A percentile compares a stretch with the other conserved stretches of the same genome.
phyloP scores from a whole-genome alignment of 2,329 filamentous ascomycete species.

The Claviceps lovelessii region DNA sequence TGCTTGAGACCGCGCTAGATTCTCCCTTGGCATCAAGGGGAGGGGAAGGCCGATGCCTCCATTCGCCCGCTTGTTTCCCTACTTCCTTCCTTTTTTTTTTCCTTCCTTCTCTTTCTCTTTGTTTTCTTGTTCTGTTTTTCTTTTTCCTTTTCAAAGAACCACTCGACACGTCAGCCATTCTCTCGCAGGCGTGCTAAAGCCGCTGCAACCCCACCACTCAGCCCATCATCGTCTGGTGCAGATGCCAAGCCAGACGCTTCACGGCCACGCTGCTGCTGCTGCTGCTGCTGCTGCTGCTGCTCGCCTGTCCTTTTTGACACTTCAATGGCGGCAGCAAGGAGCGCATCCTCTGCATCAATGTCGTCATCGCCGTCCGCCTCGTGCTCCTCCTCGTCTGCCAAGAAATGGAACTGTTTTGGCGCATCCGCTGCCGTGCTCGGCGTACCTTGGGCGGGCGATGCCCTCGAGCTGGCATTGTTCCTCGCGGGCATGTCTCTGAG shows the following conservation, averaged over 20 bases:
- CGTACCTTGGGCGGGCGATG: constrained; percentile 1
- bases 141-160: neutral
- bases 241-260: constrained; percentile 6
- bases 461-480: neutral
- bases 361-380: constrained; percentile 28
- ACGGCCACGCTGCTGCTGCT: constrained; percentile 14
- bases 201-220: constrained; percentile 45
- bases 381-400: constrained; percentile 19
- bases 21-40: too few relatives aligned
- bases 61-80: too few relatives aligned
- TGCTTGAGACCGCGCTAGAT: too few relatives aligned
- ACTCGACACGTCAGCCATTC: constrained; percentile 9
- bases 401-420: constrained; percentile 23
- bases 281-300: constrained; percentile 15
- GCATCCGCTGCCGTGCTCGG: constrained; percentile 3
- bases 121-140: too few relatives aligned
- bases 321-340: constrained; percentile 33
- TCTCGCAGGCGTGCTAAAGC: constrained; percentile 46
- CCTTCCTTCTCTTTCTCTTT: too few relatives aligned
- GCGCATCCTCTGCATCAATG: constrained; percentile 26
- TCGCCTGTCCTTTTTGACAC: constrained; percentile 26
- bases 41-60: too few relatives aligned
- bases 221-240: constrained; percentile 13
- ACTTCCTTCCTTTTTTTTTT: too few relatives aligned
- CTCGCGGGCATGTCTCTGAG: constrained; percentile 23